Conservation (phyloP, 768 basidiomycete species). For the Trametes gibbosa region DNA sequence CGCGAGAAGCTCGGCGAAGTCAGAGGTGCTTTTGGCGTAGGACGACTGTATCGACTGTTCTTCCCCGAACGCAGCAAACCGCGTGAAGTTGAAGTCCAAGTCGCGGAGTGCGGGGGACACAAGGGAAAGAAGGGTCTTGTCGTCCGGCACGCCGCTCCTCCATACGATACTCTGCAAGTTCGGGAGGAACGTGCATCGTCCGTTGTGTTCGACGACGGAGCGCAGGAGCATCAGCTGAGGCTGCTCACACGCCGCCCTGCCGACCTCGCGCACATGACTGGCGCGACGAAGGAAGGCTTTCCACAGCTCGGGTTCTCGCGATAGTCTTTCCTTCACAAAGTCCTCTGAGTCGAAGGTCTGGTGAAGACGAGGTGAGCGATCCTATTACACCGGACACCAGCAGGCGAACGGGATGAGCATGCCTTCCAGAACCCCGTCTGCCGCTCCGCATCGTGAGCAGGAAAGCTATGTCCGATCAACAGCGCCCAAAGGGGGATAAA, state of each 20-base stretch:
- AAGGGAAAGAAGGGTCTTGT: slow-evolving; percentile 1
- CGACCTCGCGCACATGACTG: slow-evolving; percentile 5
- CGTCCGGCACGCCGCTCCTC: slow-evolving; percentile 1
- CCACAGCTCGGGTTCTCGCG: slow-evolving; percentile 3
- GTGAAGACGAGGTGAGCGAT: too few relatives aligned
- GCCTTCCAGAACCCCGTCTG: slow-evolving; percentile 9
- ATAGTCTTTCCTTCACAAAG: slow-evolving; percentile 1
- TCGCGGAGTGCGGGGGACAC: not conserved
- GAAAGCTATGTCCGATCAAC: not conserved
- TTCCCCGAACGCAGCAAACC: not conserved
- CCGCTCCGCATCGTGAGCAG: not conserved
- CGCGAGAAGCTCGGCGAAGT: not conserved
- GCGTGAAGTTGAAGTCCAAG: not conserved
- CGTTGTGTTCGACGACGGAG: slow-evolving; percentile 3
- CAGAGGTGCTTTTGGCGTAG: not conserved
- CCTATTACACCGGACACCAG: too few relatives aligned
- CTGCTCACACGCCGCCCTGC: not conserved
- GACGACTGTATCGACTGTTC: not conserved
- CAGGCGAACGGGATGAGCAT: not conserved
- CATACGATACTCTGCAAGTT: slow-evolving; percentile 1
- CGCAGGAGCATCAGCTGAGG: slow-evolving; percentile 7
- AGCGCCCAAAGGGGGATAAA: slow-evolving; percentile 12
- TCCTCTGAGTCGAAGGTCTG: slow-evolving; percentile 5
- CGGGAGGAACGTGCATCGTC: slow-evolving; percentile 2
- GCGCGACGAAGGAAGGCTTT: slow-evolving; percentile 5